These are phyloP conservation scores for Kwoniella sp. DNA, from an alignment of 768 basidiomycete genomes.

Conservation along the genomic window DNA sequence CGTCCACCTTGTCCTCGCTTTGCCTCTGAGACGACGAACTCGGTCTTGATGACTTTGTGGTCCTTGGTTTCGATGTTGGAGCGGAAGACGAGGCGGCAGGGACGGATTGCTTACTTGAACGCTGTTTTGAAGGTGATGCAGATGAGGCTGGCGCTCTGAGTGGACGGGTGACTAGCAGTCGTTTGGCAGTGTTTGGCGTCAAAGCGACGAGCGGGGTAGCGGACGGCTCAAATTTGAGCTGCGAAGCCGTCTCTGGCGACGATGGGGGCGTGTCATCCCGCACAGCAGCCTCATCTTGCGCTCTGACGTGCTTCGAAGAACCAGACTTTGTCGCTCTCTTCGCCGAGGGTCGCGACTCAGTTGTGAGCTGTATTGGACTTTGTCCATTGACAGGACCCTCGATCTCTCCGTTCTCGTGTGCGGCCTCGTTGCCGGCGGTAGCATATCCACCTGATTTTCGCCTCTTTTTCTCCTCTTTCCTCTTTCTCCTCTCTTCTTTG, in stretches of 20 bases:
- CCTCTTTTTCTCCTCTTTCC: constrained; percentile 8
- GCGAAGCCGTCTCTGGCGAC: not conserved
- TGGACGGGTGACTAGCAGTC: not conserved
- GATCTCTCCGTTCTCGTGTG: not conserved
- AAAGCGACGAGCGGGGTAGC: not conserved
- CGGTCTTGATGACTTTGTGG: not conserved
- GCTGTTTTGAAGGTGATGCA: constrained; percentile 3
- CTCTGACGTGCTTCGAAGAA: not conserved
- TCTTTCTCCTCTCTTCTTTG: constrained; percentile 9
- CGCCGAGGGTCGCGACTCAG: not conserved
- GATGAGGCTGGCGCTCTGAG: not conserved
- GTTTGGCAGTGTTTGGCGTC: not conserved
- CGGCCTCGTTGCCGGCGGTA: not conserved
- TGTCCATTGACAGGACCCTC: not conserved
- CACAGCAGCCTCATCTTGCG: not conserved
- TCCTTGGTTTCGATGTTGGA: not conserved
- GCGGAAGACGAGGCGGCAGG: not conserved
- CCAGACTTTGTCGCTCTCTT: not conserved
- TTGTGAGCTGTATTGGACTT: not conserved
- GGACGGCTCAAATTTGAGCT: not conserved
- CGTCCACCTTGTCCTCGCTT: constrained; percentile 8
- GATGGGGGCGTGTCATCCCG: not conserved
- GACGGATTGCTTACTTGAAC: constrained; percentile 2
- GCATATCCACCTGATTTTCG: constrained; percentile 3
- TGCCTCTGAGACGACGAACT: not conserved